A percentile compares a stretch with the other conserved stretches of the same genome.
phyloP scores from a whole-genome alignment of 306 rosid species.

The Prunus mongolica region DNA sequence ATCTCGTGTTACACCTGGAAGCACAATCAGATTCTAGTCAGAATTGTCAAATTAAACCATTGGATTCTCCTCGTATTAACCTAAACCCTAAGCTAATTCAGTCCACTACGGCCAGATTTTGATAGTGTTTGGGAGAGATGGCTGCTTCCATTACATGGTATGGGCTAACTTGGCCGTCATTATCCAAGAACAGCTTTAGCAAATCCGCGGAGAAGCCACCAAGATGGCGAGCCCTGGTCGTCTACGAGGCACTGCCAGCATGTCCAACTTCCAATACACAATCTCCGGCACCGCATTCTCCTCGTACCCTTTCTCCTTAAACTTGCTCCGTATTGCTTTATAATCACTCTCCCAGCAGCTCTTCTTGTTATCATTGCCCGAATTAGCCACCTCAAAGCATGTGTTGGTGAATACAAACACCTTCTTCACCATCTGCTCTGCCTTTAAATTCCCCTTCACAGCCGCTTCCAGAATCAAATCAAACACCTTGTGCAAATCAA shows the following conservation, averaged over 20 bases:
- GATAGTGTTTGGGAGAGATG: constrained; percentile 39
- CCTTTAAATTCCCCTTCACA: constrained; percentile 38
- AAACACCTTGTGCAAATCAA: constrained; percentile 58
- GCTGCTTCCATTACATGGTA: constrained; percentile 36
- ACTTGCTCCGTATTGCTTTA: constrained; percentile 14
- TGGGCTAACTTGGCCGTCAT: constrained; percentile 32
- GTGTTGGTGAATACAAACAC: constrained; percentile 33
- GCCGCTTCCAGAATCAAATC: constrained; percentile 46
- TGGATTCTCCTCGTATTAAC: not conserved
- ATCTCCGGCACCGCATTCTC: constrained; percentile 45
- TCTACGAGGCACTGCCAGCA: constrained; percentile 31
- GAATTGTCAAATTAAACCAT: not conserved
- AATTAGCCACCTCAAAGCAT: not conserved
- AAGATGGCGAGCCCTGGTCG: constrained; percentile 58
- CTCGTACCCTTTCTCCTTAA: too few relatives aligned
- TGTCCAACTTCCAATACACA: constrained; percentile 59
- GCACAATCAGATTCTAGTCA: too few relatives aligned
- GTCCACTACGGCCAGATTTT: constrained; percentile 38
- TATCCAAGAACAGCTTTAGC: constrained; percentile 41
- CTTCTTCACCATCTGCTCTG: constrained; percentile 32
- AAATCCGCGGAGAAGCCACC: constrained; percentile 64
- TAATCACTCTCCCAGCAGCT: constrained; percentile 60
- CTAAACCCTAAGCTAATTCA: not conserved
- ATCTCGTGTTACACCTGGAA: too few relatives aligned
- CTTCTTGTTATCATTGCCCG: constrained; percentile 42